phyloP scores from a whole-genome alignment of 2,329 filamentous ascomycete genomes.

The Sclerotinia minor region DNA sequence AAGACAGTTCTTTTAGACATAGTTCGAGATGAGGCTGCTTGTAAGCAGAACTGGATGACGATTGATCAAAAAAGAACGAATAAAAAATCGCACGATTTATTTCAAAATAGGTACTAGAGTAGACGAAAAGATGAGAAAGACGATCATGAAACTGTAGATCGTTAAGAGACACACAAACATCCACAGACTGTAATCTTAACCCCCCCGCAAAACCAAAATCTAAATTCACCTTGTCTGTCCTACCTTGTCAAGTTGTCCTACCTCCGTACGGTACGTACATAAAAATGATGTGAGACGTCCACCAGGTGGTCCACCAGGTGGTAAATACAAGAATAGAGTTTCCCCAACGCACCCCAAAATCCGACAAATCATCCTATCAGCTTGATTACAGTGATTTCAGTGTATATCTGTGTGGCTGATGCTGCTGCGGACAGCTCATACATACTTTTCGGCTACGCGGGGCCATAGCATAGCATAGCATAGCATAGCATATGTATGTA shows the following conservation, averaged over 20 bases:
- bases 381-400: neutral
- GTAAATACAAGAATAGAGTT: neutral
- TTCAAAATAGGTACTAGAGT: neutral
- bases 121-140: neutral
- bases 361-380: neutral
- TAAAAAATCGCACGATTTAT: neutral
- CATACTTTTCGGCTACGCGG: neutral
- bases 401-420: neutral
- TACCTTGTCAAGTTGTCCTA: too few relatives aligned
- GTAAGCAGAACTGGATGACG: neutral
- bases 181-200: too few relatives aligned
- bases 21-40: neutral
- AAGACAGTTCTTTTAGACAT: conserved; percentile 55
- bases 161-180: neutral
- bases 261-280: too few relatives aligned
- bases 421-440: conserved; percentile 1
- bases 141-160: neutral
- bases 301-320: neutral
- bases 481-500: neutral
- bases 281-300: too few relatives aligned
- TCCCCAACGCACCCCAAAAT: neutral
- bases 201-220: too few relatives aligned
- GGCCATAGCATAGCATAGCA: neutral
- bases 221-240: too few relatives aligned
- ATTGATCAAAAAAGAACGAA: neutral